phyloP scores from a whole-genome alignment of 2,329 filamentous ascomycete species.

The Scedosporium apiospermum region DNA sequence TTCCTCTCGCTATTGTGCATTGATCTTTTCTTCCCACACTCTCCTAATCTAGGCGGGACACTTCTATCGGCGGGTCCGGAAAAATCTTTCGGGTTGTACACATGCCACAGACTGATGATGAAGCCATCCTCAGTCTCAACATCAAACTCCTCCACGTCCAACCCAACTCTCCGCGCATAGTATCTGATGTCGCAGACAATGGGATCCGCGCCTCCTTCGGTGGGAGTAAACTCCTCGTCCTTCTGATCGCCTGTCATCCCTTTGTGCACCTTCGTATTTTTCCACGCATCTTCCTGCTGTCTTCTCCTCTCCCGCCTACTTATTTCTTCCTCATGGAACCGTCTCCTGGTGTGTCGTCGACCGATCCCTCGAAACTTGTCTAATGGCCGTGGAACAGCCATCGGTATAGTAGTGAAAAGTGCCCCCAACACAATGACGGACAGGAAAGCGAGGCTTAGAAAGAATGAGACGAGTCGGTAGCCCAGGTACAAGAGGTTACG shows the following conservation, averaged over 20 bases:
- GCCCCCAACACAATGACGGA: conserved; percentile 66
- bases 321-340: conserved; percentile 66
- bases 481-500: conserved; percentile 47
- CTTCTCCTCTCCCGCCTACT: conserved; percentile 46
- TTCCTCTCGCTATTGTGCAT: conserved; percentile 23
- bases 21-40: not conserved
- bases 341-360: conserved; percentile 45
- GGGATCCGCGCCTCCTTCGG: conserved; percentile 72
- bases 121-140: conserved; percentile 94
- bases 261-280: not conserved
- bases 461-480: conserved; percentile 60
- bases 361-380: conserved; percentile 30
- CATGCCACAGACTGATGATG: conserved; percentile 78
- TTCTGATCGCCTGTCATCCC: not conserved
- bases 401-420: conserved; percentile 55
- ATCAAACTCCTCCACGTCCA: conserved; percentile 73
- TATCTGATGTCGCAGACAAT: conserved; percentile 72
- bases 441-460: conserved; percentile 71
- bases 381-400: conserved; percentile 37
- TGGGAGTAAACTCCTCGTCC: conserved; percentile 50
- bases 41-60: not conserved
- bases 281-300: conserved; percentile 55
- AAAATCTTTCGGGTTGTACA: conserved; percentile 58
- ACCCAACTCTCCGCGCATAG: conserved; percentile 77
- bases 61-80: not conserved